phyloP scores from a whole-genome alignment of 768 basidiomycete species.

The Hemileccinum impolitum region DNA sequence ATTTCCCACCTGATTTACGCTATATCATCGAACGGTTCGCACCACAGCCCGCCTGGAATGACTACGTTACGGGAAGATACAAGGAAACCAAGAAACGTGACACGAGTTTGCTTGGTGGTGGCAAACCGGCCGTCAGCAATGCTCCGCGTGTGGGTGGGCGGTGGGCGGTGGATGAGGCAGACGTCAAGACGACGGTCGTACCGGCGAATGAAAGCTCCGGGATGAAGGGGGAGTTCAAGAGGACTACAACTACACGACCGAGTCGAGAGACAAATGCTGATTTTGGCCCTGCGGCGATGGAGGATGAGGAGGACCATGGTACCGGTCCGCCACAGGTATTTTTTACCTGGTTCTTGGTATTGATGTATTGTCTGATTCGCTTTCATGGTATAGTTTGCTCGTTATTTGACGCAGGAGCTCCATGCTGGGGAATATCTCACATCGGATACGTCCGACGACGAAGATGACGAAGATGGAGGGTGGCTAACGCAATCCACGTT shows the following conservation, averaged over 20 bases:
- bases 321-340: slow-evolving; percentile 44
- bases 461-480: slow-evolving; percentile 65
- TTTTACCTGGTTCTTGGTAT: background rate
- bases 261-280: slow-evolving; percentile 56
- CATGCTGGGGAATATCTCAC: slow-evolving; percentile 55
- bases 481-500: slow-evolving; percentile 83
- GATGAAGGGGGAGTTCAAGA: slow-evolving; percentile 56
- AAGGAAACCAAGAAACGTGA: slow-evolving; percentile 85
- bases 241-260: slow-evolving; percentile 42
- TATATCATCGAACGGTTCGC: slow-evolving; percentile 61
- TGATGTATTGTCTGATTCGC: background rate
- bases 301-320: slow-evolving; percentile 44
- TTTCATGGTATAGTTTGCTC: slow-evolving; percentile 57
- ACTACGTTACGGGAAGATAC: slow-evolving; percentile 83
- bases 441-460: slow-evolving; percentile 51
- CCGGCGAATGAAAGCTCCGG: slow-evolving; percentile 21
- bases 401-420: slow-evolving; percentile 75
- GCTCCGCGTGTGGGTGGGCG: slow-evolving; percentile 33
- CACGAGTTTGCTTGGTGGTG: slow-evolving; percentile 77
- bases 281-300: slow-evolving; percentile 55
- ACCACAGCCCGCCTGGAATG: slow-evolving; percentile 81
- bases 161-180: slow-evolving; percentile 75
- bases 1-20: slow-evolving; percentile 79
- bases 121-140: slow-evolving; percentile 61
- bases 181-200: slow-evolving; percentile 29